Percentiles rank a stretch among this genome's conserved stretches.
These are phyloP conservation scores for Prunus mume DNA, from an alignment of 306 rosid genomes.

Conservation along the genomic window DNA sequence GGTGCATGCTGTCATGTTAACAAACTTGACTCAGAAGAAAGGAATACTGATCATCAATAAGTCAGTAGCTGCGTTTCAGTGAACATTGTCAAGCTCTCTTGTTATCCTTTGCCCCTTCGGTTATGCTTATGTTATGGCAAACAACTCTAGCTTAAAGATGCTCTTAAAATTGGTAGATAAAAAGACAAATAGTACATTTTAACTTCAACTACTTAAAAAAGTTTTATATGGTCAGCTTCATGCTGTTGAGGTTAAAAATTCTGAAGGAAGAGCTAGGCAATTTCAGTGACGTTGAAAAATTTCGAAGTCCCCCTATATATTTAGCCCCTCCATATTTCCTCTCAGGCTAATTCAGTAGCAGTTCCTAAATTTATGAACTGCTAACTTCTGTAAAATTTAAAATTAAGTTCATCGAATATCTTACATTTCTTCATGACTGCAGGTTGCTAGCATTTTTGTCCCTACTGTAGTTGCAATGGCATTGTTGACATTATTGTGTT, in stretches of 20 bases:
- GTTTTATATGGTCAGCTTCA: not conserved
- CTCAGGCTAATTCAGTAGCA: not conserved
- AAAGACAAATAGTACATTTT: not conserved
- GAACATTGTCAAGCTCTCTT: not conserved
- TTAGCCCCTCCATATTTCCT: not conserved
- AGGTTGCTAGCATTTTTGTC: slow-evolving; percentile 97
- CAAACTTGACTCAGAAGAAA: no score
- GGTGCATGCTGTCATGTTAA: no score
- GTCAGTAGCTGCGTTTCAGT: not conserved
- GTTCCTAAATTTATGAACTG: not conserved
- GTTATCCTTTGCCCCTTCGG: not conserved
- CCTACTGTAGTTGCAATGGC: slow-evolving; percentile 80
- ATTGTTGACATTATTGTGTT: slow-evolving; percentile 64
- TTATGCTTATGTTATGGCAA: not conserved
- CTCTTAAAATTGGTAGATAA: not conserved
- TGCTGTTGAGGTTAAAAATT: not conserved
- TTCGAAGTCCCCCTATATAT: not conserved
- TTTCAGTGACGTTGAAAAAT: not conserved
- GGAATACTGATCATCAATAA: not conserved
- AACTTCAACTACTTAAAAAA: not conserved
- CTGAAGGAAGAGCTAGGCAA: not conserved
- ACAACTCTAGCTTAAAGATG: not conserved
- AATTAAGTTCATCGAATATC: slow-evolving; percentile 21
- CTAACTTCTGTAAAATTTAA: not conserved
- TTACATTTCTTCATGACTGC: slow-evolving; percentile 31